Evolutionary conservation across 805 yeast genomes (phyloP), one percentile per base, ranked within the genome.

Genomic region (Yarrowia osloensis): DNA sequence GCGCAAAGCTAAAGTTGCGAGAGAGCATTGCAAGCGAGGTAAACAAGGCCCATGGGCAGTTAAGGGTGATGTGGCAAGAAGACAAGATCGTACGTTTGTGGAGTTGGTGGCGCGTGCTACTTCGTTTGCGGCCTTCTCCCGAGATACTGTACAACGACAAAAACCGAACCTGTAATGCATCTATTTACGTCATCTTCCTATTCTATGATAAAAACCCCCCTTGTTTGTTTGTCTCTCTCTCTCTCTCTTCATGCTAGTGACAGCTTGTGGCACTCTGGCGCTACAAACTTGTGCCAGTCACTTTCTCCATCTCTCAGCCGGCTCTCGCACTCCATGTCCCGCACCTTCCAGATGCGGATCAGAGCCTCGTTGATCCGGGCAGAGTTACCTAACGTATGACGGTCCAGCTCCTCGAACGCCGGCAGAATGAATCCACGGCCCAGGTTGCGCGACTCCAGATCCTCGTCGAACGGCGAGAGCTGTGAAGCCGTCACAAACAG

Each of bases 201-300:
- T 15, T 22, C 50, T 46, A 24, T 46, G 29, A 9, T n/a, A n/a
- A 33, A 33, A 33, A 33, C 8, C 17, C 9, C 13, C 9, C 13
- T 11, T 9, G 35, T 31, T 11, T 31, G 35, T 31, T 8, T 31
- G 35, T 31, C 35, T 31, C 13, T 31, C 35, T 31, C 35, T 26
- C 31, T 46, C 31, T 17, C 21, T 26, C 37, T 7, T 19, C 37
- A 54, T 37, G 61, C 61, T 37, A 54, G 21, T 11, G 61, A 54
- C 44, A 54, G 44, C 61, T 54, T 54, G 17, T 54, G 61, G 19
- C 61, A 54, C 37, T 54, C 61, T n/a, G 61, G 61, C 12, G 61
- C 61, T 13, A 54, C 61, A 21, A 35, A 54, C 44, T 52, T 54
- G 17, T 54, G 61, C 59, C 59, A 52, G 59, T 54, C 61, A 29